Evolutionary conservation across 169 alveolate genomes (phyloP).

Genomic region (Plasmodium inui): DNA sequence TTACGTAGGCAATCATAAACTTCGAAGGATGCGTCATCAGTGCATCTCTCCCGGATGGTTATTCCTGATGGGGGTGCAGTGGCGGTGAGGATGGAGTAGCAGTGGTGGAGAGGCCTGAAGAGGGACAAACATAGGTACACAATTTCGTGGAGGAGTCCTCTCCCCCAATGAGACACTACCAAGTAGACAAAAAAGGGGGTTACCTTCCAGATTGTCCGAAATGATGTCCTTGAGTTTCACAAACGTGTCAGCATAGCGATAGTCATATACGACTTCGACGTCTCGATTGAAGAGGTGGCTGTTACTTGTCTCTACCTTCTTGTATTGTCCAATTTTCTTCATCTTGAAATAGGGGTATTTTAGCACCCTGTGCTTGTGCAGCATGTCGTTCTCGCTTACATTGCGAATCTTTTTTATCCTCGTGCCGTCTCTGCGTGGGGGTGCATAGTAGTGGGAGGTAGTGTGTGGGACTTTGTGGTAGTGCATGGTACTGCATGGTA

Average conservation of each 20-base stretch:
- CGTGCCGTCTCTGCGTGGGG: slow-evolving; percentile 40
- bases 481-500: too few species aligned
- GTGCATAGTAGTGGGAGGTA: background rate
- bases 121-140: background rate
- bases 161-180: background rate
- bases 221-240: slow-evolving; percentile 52
- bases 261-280: slow-evolving; percentile 46
- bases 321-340: slow-evolving; percentile 52
- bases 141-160: background rate
- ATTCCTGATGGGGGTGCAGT: slow-evolving; percentile 18
- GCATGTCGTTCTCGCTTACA: slow-evolving; percentile 71
- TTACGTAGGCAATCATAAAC: slow-evolving; percentile 63
- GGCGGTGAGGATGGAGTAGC: too few species aligned
- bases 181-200: background rate
- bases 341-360: slow-evolving; percentile 73
- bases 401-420: slow-evolving; percentile 54
- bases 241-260: slow-evolving; percentile 10
- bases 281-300: slow-evolving; percentile 17
- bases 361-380: slow-evolving; percentile 32
- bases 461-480: background rate
- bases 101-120: background rate
- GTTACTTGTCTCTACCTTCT: background rate
- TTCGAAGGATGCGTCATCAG: slow-evolving; percentile 45
- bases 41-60: slow-evolving; percentile 45
- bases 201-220: slow-evolving; percentile 41